Evolutionary conservation across 2,329 filamentous ascomycete species (phyloP), one percentile per base, ranked within the genome.

Genomic region (Fusarium sp.): DNA sequence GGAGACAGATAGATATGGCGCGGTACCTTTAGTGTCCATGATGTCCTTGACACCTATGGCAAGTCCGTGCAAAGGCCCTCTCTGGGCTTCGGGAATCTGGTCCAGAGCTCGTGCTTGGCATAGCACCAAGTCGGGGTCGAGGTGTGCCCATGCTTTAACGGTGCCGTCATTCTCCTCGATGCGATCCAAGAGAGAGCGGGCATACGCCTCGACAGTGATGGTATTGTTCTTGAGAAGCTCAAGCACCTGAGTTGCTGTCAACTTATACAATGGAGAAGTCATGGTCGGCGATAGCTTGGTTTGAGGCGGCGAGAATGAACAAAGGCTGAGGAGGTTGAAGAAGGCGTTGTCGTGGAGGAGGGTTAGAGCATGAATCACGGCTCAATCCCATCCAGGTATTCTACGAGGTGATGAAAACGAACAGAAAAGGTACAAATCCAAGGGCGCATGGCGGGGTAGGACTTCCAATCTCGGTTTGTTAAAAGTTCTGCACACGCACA

Each of bases 141-240:
- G 31, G n/a, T 57, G 20, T 29, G 39, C 61, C 71, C 71, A 73
- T 4, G 41, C 71, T 20, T 56, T 73, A 0, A 73, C 57, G 0
- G 59, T 1, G 0, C 56, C 41, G 14, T 73, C 70, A 1, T 65
- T 63, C 4, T 70, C 50, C 11, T 73, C 24, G 24, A 73, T 73
- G 14, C 61, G 70, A 13, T 24, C 29, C 16, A 73, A 8, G 0
- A 73, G 39, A 1, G 66, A 73, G 48, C 33, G 20, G 0, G 52
- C 70, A 9, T 73, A 73, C 4, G 20, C 31, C 31, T 67, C 80
- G 20, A 84, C 81, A 62, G 48, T 52, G 2, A 31, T 52, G 27
- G 9, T 4, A 6, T 31, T 52, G 48, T 52, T 52, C 48, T 52
- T 52, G 24, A 52, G 24, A 27, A 52, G 18, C 24, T 31, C 24